phyloP scores from a whole-genome alignment of 495 filamentous ascomycete species.

The Ascobolus immersus region DNA sequence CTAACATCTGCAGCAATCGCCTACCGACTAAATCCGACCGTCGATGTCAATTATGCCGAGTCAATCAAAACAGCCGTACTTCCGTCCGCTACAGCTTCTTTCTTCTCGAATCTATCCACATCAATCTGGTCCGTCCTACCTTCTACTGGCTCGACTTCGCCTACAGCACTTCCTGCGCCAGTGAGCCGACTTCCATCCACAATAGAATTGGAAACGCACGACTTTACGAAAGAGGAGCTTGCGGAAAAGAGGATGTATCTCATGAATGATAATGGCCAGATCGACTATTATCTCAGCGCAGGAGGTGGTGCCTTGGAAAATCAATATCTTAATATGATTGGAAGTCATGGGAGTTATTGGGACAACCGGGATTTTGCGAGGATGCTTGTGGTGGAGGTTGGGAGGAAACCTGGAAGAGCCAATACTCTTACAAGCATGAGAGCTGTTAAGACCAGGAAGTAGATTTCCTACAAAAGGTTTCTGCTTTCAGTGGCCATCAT shows the following conservation, averaged over 20 bases:
- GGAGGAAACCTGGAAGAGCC: constrained; percentile 41
- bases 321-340: constrained; percentile 90
- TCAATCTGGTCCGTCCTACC: constrained; percentile 30
- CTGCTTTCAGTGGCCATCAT: too few species aligned
- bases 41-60: constrained; percentile 54
- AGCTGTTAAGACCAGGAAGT: constrained; percentile 40
- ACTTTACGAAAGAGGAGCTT: constrained; percentile 78
- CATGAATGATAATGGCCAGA: constrained; percentile 84
- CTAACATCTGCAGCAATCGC: constrained; percentile 39
- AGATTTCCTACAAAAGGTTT: constrained; percentile 5
- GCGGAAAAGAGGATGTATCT: constrained; percentile 70
- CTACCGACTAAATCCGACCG: constrained; percentile 71
- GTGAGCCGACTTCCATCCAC: constrained; percentile 51
- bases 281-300: constrained; percentile 65
- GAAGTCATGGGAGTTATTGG: constrained; percentile 94
- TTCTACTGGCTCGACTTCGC: constrained; percentile 2
- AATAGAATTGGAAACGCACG: constrained; percentile 82
- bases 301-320: constrained; percentile 66
- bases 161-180: constrained; percentile 6
- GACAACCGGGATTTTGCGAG: constrained; percentile 57
- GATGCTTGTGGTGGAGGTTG: constrained; percentile 67
- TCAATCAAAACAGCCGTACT: constrained; percentile 53
- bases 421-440: constrained; percentile 41
- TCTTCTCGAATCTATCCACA: constrained; percentile 39
- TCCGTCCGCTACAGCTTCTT: constrained; percentile 40